Evolutionary conservation across 1,284 basidiomycete genomes (phyloP).

Genomic region (Cryptococcus wingfieldii): DNA sequence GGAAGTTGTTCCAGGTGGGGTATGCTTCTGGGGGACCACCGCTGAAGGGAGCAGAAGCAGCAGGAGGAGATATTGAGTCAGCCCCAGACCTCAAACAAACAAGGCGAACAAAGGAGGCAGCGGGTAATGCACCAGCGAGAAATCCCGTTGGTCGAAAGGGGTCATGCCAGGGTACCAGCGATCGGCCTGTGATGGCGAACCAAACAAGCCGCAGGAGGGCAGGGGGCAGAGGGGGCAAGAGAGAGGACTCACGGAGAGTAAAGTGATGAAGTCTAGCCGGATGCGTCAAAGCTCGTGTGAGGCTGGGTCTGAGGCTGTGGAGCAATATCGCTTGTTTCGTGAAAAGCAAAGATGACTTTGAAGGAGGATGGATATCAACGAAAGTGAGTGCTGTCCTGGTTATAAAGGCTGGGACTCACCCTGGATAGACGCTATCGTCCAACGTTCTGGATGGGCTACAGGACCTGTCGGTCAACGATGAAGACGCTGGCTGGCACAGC

Average conservation of each 20-base stretch:
- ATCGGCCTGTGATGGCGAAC: not conserved
- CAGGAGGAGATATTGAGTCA: not conserved
- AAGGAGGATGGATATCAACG: constrained; percentile 1
- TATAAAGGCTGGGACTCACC: not conserved
- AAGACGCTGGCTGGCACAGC: no score
- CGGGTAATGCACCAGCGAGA: not conserved
- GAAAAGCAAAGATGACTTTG: not conserved
- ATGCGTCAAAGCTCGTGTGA: not conserved
- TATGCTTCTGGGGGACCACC: not conserved
- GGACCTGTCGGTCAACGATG: not conserved
- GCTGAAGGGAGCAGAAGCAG: not conserved
- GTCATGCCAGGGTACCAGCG: not conserved
- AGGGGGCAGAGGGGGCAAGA: not conserved
- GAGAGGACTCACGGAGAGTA: not conserved
- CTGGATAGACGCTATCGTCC: not conserved
- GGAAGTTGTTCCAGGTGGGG: not conserved
- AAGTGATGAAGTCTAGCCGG: not conserved
- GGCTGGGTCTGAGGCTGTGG: not conserved
- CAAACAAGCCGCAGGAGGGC: not conserved
- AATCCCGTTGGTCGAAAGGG: not conserved
- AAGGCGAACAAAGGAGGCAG: not conserved
- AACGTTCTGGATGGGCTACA: not conserved
- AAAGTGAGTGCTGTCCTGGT: not conserved
- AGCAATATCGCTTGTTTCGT: not conserved
- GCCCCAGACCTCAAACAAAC: not conserved